Conservation (phyloP, 2,329 filamentous ascomycete genomes). For the Penicillium polonicum region DNA sequence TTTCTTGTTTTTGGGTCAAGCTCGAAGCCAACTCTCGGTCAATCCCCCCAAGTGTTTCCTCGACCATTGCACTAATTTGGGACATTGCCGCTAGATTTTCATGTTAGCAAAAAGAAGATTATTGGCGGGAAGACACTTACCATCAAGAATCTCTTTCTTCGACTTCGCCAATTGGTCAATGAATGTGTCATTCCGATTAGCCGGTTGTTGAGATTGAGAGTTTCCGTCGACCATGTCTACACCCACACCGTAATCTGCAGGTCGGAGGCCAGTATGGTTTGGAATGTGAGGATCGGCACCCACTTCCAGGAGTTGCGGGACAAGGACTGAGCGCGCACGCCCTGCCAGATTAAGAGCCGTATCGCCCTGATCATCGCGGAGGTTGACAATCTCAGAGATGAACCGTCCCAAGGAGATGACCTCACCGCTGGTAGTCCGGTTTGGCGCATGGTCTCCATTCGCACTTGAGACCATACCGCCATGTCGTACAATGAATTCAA, state of each 20-base stretch:
- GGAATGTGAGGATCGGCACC: slow-evolving; percentile 89
- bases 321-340: slow-evolving; percentile 91
- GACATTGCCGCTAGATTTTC: slow-evolving; percentile 35
- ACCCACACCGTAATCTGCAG: slow-evolving; percentile 92
- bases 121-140: slow-evolving; percentile 27
- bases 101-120: slow-evolving; percentile 35
- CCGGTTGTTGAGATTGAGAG: slow-evolving; percentile 49
- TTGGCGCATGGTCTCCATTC: slow-evolving; percentile 30
- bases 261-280: slow-evolving; percentile 83
- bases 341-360: slow-evolving; percentile 93
- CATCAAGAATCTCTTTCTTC: slow-evolving; percentile 47
- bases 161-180: slow-evolving; percentile 46
- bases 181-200: slow-evolving; percentile 44
- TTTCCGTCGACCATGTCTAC: slow-evolving; percentile 57
- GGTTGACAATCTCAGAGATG: slow-evolving; percentile 95
- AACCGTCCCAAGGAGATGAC: slow-evolving; percentile 87
- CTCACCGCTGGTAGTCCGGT: slow-evolving; percentile 45
- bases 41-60: slow-evolving; percentile 75
- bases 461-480: slow-evolving; percentile 58
- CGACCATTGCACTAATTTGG: slow-evolving; percentile 63
- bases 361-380: slow-evolving; percentile 89
- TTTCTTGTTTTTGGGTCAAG: slow-evolving; percentile 77
- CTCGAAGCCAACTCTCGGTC: slow-evolving; percentile 76
- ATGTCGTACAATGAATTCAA: slow-evolving; percentile 92
- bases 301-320: slow-evolving; percentile 93